Percentiles rank a stretch among this genome's conserved stretches.
Conservation (phyloP, 2,329 filamentous ascomycete species). For the Cordyceps javanica region DNA sequence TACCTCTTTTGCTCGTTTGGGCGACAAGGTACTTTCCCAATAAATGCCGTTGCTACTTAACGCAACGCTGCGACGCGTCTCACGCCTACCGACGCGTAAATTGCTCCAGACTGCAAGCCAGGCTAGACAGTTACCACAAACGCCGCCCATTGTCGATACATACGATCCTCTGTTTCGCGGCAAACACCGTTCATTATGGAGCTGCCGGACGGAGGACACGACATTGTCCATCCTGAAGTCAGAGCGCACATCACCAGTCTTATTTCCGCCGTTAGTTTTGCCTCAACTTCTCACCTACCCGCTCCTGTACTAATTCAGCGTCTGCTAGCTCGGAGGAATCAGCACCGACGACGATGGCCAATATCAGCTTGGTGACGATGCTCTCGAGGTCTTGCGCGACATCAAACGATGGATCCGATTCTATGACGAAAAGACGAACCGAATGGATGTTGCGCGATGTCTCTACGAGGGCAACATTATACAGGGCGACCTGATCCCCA, state of each 20-base stretch:
- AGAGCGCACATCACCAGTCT: conserved; percentile 90
- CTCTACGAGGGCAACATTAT: conserved; percentile 90
- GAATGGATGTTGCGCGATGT: conserved; percentile 90
- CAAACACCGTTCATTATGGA: conserved; percentile 40
- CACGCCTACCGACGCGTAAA: conserved; percentile 16
- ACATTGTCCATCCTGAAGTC: conserved; percentile 83
- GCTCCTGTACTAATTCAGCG: conserved; percentile 14
- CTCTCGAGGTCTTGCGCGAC: conserved; percentile 84
- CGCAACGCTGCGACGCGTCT: conserved; percentile 13
- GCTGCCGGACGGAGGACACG: conserved; percentile 41
- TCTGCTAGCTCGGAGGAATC: conserved; percentile 69
- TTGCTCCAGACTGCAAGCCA: not conserved
- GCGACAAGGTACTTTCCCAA: too few species aligned
- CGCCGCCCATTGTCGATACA: not conserved
- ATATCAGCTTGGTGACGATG: conserved; percentile 90
- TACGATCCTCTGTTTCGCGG: not conserved
- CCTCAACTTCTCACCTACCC: not conserved
- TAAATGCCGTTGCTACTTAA: too few species aligned
- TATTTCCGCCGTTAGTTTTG: conserved; percentile 72
- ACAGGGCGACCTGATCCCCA: conserved; percentile 81
- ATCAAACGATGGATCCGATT: conserved; percentile 92
- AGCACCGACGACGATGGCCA: conserved; percentile 71
- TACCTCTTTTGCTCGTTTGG: too few species aligned
- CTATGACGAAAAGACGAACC: conserved; percentile 88
- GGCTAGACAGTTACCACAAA: conserved; percentile 4